Evolutionary conservation across 2,329 filamentous ascomycete species (phyloP).

Genomic region (Penicillium sclerotigenum): DNA sequence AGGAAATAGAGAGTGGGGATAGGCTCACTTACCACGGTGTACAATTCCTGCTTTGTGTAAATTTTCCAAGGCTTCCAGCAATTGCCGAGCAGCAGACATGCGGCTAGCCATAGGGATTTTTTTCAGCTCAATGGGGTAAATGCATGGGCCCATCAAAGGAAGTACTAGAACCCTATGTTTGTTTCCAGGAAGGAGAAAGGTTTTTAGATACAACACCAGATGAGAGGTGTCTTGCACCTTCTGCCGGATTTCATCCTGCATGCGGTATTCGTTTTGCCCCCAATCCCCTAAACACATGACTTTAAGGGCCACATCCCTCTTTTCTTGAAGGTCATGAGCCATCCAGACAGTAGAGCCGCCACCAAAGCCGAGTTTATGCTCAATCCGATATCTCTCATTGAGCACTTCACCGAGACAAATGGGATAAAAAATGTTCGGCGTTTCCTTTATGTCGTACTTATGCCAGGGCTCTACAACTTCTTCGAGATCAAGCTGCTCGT

Average conservation of each 20-base stretch:
- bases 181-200: conserved; percentile 16
- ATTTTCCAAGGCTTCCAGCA: conserved; percentile 9
- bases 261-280: conserved; percentile 16
- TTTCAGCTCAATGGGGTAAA: conserved; percentile 5
- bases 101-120: conserved; percentile 19
- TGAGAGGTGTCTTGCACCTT: conserved; percentile 16
- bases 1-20: too few relatives aligned
- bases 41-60: not conserved
- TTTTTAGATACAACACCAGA: conserved; percentile 18
- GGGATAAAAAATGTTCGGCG: conserved; percentile 15
- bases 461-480: conserved; percentile 18
- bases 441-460: conserved; percentile 14
- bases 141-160: conserved; percentile 20
- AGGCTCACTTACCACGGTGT: not conserved
- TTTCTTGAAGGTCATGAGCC: conserved; percentile 19
- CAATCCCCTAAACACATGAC: conserved; percentile 18
- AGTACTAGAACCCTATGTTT: conserved; percentile 22
- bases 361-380: conserved; percentile 26
- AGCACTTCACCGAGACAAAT: conserved; percentile 19
- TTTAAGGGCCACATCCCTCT: conserved; percentile 24
- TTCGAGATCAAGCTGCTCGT: conserved; percentile 17
- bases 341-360: conserved; percentile 28
- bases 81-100: conserved; percentile 30
- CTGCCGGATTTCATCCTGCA: conserved; percentile 21
- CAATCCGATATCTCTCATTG: conserved; percentile 22